Conservation (phyloP, 2,329 filamentous ascomycete genomes). For the Ceratocystis cubensis region DNA sequence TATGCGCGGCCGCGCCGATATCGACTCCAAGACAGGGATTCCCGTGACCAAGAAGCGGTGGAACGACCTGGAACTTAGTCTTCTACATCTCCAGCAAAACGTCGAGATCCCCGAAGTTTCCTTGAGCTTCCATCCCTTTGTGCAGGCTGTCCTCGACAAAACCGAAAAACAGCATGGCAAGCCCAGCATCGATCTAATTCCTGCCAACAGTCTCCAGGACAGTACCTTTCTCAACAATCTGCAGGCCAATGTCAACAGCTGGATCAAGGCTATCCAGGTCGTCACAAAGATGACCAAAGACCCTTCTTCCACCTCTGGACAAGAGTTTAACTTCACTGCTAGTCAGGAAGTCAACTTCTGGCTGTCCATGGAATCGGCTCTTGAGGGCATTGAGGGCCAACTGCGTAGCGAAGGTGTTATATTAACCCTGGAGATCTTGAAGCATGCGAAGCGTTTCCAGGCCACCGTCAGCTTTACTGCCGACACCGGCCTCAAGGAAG, state of each 20-base stretch:
- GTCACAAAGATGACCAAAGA: slow-evolving; percentile 93
- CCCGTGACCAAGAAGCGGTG: slow-evolving; percentile 96
- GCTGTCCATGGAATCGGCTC: slow-evolving; percentile 87
- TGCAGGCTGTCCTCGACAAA: slow-evolving; percentile 73
- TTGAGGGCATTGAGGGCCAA: slow-evolving; percentile 85
- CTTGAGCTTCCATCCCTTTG: slow-evolving; percentile 74
- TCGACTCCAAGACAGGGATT: slow-evolving; percentile 86
- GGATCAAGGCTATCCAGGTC: slow-evolving; percentile 97
- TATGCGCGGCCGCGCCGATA: slow-evolving; percentile 61
- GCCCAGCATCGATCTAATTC: slow-evolving; percentile 67
- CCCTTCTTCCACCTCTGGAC: slow-evolving; percentile 47
- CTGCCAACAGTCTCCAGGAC: slow-evolving; percentile 64
- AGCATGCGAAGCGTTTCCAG: slow-evolving; percentile 95
- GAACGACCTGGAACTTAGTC: slow-evolving; percentile 80
- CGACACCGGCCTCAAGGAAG: slow-evolving; percentile 91
- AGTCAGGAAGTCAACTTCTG: slow-evolving; percentile 99
- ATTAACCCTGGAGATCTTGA: slow-evolving; percentile 85
- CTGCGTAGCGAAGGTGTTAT: slow-evolving; percentile 77
- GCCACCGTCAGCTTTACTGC: slow-evolving; percentile 93
- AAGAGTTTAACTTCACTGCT: slow-evolving; percentile 50
- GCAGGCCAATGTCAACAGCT: slow-evolving; percentile 86
- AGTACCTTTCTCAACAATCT: slow-evolving; percentile 87
- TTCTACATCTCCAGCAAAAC: slow-evolving; percentile 91
- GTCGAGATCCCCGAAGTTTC: slow-evolving; percentile 92
- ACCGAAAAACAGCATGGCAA: slow-evolving; percentile 54